These are phyloP conservation scores for Carex arenaria DNA, from an alignment of 202 grass and related monocot genomes.

Conservation along the genomic window DNA sequence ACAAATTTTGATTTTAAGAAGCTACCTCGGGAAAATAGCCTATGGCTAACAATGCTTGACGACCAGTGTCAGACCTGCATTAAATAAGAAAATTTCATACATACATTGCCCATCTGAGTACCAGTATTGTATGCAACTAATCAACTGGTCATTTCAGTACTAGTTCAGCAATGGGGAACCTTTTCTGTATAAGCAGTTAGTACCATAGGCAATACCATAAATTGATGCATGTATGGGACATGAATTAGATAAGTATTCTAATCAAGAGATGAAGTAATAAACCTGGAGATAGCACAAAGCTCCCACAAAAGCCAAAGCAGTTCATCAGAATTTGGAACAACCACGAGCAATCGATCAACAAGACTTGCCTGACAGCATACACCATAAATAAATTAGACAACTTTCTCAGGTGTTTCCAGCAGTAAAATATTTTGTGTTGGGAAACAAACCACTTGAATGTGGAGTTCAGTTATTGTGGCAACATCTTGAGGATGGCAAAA, in stretches of 20 bases:
- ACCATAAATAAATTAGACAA: slow-evolving; percentile 9
- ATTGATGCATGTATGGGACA: not conserved
- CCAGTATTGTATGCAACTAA: not conserved
- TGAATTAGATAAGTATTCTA: not conserved
- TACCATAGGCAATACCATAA: not conserved
- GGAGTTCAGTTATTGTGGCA: slow-evolving; percentile 74
- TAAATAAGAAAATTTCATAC: not conserved
- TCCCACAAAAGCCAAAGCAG: slow-evolving; percentile 98
- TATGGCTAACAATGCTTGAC: slow-evolving; percentile 82
- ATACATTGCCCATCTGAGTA: not conserved
- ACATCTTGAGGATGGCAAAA: slow-evolving; percentile 89
- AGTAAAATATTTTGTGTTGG: not conserved
- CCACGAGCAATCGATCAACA: slow-evolving; percentile 63
- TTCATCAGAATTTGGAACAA: slow-evolving; percentile 69
- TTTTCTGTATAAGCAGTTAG: not conserved
- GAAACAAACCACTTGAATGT: slow-evolving; percentile 90
- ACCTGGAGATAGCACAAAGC: slow-evolving; percentile 94
- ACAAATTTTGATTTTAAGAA: slow-evolving; percentile 20
- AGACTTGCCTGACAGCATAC: slow-evolving; percentile 53
- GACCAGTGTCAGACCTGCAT: slow-evolving; percentile 85
- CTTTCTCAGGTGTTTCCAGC: not conserved
- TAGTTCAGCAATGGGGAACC: not conserved
- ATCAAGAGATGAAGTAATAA: slow-evolving; percentile 12
- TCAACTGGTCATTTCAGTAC: not conserved
- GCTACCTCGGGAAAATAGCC: slow-evolving; percentile 79